phyloP scores from a whole-genome alignment of 2,329 filamentous ascomycete species.

The Tolypocladium tundrense region DNA sequence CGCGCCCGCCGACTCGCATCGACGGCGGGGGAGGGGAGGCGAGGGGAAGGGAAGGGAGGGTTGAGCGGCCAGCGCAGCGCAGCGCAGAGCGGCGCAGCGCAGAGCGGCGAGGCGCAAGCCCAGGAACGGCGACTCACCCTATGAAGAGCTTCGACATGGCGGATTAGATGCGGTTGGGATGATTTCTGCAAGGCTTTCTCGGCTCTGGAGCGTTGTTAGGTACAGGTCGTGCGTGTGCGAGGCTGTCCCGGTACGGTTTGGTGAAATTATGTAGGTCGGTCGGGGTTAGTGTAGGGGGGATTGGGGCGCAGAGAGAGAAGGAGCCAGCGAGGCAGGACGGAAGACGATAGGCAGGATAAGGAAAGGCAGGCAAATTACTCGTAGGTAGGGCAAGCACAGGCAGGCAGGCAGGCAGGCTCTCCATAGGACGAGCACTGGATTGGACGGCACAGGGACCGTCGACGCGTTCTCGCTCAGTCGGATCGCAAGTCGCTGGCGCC shows the following conservation, averaged over 20 bases:
- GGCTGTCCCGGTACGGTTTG: neutral
- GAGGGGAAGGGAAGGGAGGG: constrained; percentile 1
- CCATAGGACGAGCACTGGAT: neutral
- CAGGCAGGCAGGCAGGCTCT: neutral
- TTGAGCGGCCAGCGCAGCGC: neutral
- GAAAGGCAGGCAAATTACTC: neutral
- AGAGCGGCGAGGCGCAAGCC: neutral
- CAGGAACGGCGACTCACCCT: constrained; percentile 50
- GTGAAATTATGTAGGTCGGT: neutral
- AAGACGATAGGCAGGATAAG: neutral
- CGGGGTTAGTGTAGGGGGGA: neutral
- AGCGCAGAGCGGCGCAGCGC: neutral
- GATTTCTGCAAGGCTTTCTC: constrained; percentile 2
- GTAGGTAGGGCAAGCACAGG: neutral
- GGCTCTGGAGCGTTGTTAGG: neutral
- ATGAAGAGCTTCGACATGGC: constrained; percentile 91
- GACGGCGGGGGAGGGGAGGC: constrained; percentile 1
- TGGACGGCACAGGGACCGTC: neutral
- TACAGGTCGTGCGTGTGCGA: neutral
- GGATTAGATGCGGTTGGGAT: constrained; percentile 4
- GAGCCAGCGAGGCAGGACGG: neutral
- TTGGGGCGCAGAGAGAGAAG: neutral
- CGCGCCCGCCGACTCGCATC: neutral
- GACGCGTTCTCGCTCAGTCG: neutral
- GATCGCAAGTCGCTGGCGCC: neutral